A percentile compares a stretch with the other conserved stretches of the same genome.
Conservation (phyloP, 441 rosid species). For the Jatropha multifida region DNA sequence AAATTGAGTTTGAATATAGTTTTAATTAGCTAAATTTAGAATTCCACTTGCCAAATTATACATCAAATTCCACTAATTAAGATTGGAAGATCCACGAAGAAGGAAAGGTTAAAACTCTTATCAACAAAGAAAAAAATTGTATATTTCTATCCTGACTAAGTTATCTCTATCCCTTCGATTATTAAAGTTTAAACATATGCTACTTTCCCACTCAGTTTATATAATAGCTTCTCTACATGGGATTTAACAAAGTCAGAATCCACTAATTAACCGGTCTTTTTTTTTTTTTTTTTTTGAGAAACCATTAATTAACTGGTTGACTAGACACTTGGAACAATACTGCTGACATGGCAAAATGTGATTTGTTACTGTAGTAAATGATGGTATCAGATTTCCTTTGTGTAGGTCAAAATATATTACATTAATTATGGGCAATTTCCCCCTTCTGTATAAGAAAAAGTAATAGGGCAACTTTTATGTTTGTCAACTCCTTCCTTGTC, state of each 20-base stretch:
- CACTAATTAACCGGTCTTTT: slow-evolving; percentile 24
- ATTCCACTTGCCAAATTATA: no score
- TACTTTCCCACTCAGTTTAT: no score
- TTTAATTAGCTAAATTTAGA: no score
- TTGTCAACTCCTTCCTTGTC: slow-evolving; percentile 43
- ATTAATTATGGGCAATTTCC: slow-evolving; percentile 13
- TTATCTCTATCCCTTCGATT: no score
- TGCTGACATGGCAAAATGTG: slow-evolving; percentile 17
- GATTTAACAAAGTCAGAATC: neutral
- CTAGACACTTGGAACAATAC: slow-evolving; percentile 16
- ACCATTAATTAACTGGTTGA: slow-evolving; percentile 34
- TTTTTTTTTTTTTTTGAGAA: no score
- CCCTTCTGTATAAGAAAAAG: slow-evolving; percentile 24
- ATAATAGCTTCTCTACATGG: neutral
- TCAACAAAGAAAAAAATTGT: no score
- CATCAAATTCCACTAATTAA: no score
- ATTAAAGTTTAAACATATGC: no score
- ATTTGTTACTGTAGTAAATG: slow-evolving; percentile 25
- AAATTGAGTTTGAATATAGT: no score
- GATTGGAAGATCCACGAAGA: no score
- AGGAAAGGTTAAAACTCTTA: no score
- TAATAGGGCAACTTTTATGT: slow-evolving; percentile 24
- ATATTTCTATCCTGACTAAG: no score
- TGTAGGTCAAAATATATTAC: slow-evolving; percentile 20
- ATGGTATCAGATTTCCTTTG: slow-evolving; percentile 32